Evolutionary conservation across 495 filamentous ascomycete species (phyloP).

Genomic region (Podospora conica): DNA sequence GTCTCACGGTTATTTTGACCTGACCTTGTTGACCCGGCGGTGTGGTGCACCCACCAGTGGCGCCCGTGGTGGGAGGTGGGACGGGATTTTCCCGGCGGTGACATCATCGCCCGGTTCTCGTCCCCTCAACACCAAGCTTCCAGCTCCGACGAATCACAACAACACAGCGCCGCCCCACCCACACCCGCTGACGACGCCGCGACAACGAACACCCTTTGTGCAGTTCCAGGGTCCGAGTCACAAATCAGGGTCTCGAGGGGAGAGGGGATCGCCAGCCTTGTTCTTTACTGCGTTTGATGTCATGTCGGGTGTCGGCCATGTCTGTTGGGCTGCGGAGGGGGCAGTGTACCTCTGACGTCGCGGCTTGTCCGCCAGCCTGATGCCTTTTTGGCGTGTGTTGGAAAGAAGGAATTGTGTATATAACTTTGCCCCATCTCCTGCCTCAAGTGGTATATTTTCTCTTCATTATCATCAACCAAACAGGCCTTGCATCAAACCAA

Average conservation of each 20-base stretch:
- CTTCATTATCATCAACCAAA: not conserved
- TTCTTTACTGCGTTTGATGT: constrained; percentile 4
- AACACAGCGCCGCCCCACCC: not conserved
- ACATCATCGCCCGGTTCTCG: not conserved
- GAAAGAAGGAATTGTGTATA: not conserved
- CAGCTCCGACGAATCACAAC: not conserved
- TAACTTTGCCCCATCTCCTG: not conserved
- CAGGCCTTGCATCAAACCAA: not conserved
- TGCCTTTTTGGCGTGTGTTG: no score
- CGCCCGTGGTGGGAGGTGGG: not conserved
- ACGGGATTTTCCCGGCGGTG: not conserved
- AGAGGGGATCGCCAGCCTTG: not conserved
- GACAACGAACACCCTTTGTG: constrained; percentile 3
- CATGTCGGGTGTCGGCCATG: not conserved
- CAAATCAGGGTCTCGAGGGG: constrained; percentile 3
- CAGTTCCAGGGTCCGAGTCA: constrained; percentile 1
- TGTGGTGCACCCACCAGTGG: no score
- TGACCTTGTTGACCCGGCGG: not conserved
- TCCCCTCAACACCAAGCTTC: not conserved
- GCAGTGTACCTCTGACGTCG: not conserved
- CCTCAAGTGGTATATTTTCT: not conserved
- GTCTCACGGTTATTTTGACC: not conserved
- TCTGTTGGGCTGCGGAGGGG: not conserved
- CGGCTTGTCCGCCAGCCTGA: not conserved
- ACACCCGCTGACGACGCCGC: constrained; percentile 1